Evolutionary conservation across 2,329 filamentous ascomycete species (phyloP).

Genomic region (Achaetomium macrosporum): DNA sequence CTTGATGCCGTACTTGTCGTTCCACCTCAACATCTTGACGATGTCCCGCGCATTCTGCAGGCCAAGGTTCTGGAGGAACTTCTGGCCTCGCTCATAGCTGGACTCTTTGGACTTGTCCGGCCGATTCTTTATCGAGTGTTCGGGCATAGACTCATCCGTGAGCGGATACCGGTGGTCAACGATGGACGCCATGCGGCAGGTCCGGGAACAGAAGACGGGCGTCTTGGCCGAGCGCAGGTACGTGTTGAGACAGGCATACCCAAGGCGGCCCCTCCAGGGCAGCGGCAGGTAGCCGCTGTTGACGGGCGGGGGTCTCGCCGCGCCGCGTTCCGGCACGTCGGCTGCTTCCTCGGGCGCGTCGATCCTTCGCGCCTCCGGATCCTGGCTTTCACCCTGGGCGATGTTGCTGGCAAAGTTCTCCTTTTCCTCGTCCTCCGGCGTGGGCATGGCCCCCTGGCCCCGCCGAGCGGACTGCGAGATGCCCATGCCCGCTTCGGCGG

Average conservation of each 20-base stretch:
- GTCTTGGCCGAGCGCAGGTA: conserved; percentile 78
- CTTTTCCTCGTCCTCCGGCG: conserved; percentile 21
- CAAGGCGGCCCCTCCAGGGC: conserved; percentile 83
- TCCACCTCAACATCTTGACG: conserved; percentile 83
- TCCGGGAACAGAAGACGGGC: conserved; percentile 83
- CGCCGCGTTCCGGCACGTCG: conserved; percentile 32
- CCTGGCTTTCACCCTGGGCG: conserved; percentile 19
- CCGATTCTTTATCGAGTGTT: conserved; percentile 79
- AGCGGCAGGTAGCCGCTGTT: conserved; percentile 79
- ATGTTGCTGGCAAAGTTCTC: conserved; percentile 17
- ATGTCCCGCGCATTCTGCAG: conserved; percentile 80
- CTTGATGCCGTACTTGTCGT: conserved; percentile 83
- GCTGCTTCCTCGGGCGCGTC: conserved; percentile 9
- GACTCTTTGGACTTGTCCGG: conserved; percentile 68
- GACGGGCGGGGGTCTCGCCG: conserved; percentile 64
- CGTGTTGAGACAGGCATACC: conserved; percentile 90
- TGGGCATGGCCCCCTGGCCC: background rate
- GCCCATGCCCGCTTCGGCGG: conserved; percentile 6
- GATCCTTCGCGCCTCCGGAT: conserved; percentile 6
- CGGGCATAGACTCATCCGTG: conserved; percentile 65
- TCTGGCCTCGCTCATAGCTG: conserved; percentile 59
- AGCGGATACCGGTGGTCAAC: conserved; percentile 82
- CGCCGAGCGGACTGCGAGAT: conserved; percentile 1
- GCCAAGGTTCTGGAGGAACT: conserved; percentile 70
- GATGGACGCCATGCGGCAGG: conserved; percentile 86